Base-by-base conservation (phyloP, 148 eudicot genomes). In the Nepenthes mirabilis region DNA sequence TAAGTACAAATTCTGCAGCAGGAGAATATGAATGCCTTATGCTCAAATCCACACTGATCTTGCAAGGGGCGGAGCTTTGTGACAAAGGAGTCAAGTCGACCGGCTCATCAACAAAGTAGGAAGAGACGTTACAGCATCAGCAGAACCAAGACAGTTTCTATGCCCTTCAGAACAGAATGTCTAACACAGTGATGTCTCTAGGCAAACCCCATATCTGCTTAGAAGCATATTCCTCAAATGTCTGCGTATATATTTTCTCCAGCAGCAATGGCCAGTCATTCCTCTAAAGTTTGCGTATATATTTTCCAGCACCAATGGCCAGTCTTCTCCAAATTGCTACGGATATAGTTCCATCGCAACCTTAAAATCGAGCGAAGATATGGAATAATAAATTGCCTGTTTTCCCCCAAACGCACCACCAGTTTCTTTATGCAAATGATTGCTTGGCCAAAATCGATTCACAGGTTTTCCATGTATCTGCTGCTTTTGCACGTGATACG, bases 341-440 rank as follows among this genome's bases (percentile, higher is more conserved):
- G 84, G 84, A 35, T 83, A 75, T 48, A 80, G 54, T 74, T 83
- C 82, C 84, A 80, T 83, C 45, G 88, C 88, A 56, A 73, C 78
- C 69, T 75, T 80, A 65, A 80, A 83, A 70, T 83, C 88, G 43
- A 59, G 79, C 36, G 82, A 79, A 64, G 91, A 85, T 62, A 73
- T 62, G 0, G 72, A 67, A 53, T 61, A 53, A 33, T 65, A 56
- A 6, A 61, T 37, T 52, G 36, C 72, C 57, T 66, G 75, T 70
- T 78, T 81, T 57, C 63, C 73, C 57, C 63, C 53, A n/a, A 47
- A 48, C 43, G 60, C 65, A 55, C 63, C 62, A 56, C 77, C 73
- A 63, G 53, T 66, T 64, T 68, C 76, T 55, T 58, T 60, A 55
- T 69, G 77, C 63, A 67, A 61, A 54, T 78, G 81, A 65, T 69